Base-by-base conservation (phyloP, 176 grass and related monocot genomes). In the Oryza australiensis region DNA sequence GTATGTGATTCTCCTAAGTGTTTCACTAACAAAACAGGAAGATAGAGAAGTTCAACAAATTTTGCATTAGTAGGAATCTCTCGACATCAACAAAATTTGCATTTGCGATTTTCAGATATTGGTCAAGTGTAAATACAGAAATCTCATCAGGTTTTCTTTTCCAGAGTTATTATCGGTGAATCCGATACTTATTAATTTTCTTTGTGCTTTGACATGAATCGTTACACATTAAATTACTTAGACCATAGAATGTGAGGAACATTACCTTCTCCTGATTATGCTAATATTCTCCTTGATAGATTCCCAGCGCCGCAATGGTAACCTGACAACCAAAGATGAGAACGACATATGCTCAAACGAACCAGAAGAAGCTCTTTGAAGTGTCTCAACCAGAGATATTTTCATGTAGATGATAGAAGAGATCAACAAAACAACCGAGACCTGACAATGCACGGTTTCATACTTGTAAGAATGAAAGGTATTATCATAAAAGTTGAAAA, bases 391-490 rank as follows among this genome's bases (percentile, higher is more conserved):
- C 24, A 97, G 84, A 86, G 84, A 94, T 73, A 92, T 77, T 82
- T 92, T 87, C 80, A 97, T 85, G 80, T 97, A 97, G 76, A 97
- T n/a, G 29, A 86, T 77, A 22, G 89, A 87, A 57, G 70, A 80
- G 65, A 92, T 65, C 74, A 97, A 73, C 27, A 97, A 68, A 68
- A 18, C 11, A 76, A 97, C 75, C 12, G 94, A 97, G n/a, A 92
- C 86, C 92, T 97, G 62, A 38, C 8, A 74, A 75, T 57, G 18
- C 30, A 69, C 1, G 62, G 11, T 28, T 42, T 12, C 7, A 48
- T 20, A 26, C 65, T 71, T 28, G 10, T 64, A 26, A 65, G 57
- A 66, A 26, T 66, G 5, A 66, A 42, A 15, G 0, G 37, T 38
- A 3, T 7, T 48, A 4, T 4, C 33, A 34, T 43, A 62, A 75